Percentiles rank a stretch among this genome's conserved stretches.
phyloP scores from a whole-genome alignment of 331 rosid genomes.

The Rosa hybrid region DNA sequence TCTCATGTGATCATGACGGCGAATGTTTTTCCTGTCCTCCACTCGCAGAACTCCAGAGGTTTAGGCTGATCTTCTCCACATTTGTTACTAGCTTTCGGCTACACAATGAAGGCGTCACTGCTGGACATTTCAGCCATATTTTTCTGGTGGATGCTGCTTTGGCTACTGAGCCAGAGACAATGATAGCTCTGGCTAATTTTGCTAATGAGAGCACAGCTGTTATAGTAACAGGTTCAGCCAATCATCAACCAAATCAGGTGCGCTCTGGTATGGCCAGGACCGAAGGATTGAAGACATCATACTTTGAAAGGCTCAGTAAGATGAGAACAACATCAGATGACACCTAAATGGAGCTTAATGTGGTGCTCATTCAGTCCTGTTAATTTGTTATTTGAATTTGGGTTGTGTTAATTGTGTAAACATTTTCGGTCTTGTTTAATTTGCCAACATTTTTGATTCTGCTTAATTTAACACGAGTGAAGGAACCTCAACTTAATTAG shows the following conservation, averaged over 20 bases:
- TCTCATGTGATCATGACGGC: slow-evolving; percentile 17
- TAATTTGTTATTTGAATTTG: too few species aligned
- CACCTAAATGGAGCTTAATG: too few species aligned
- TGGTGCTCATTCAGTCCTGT: too few species aligned
- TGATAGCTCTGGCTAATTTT: slow-evolving; percentile 37
- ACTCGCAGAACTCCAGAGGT: neutral
- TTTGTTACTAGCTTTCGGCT: slow-evolving; percentile 36
- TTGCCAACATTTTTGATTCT: too few species aligned
- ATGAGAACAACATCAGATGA: too few species aligned
- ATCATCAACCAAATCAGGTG: slow-evolving; percentile 23
- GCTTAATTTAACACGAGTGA: too few species aligned
- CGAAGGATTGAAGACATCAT: slow-evolving; percentile 35
- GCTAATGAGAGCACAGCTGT: slow-evolving; percentile 24
- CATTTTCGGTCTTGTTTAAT: too few species aligned
- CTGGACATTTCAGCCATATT: slow-evolving; percentile 44
- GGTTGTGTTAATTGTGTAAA: too few species aligned
- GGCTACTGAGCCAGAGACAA: slow-evolving; percentile 32
- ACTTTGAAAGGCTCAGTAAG: slow-evolving; percentile 36
- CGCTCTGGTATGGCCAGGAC: slow-evolving; percentile 30
- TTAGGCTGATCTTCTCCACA: slow-evolving; percentile 39
- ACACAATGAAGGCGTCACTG: slow-evolving; percentile 30
- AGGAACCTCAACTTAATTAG: too few species aligned
- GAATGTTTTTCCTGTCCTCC: slow-evolving; percentile 38
- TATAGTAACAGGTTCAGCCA: slow-evolving; percentile 27
- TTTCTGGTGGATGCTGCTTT: slow-evolving; percentile 43